Conservation (phyloP, 768 basidiomycete species). For the Peribolospora baueri region DNA sequence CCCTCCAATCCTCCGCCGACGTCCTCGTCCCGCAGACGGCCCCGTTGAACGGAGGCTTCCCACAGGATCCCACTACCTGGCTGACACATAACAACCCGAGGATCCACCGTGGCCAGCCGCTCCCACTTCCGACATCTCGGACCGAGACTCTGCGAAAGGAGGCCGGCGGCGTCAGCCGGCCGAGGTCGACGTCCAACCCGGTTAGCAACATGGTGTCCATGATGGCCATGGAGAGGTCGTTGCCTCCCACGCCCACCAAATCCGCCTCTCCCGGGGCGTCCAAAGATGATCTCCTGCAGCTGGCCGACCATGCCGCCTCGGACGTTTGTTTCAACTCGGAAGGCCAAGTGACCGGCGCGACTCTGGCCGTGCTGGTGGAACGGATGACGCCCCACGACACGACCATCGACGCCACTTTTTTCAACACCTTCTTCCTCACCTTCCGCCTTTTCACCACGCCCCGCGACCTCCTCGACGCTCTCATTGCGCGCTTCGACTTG, state of each 20-base stretch:
- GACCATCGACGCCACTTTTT: slow-evolving; percentile 64
- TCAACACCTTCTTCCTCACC: slow-evolving; percentile 77
- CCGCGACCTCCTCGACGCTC: slow-evolving; percentile 41
- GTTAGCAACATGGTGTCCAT: too few species aligned
- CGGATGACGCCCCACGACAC: slow-evolving; percentile 90
- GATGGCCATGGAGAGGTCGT: too few species aligned
- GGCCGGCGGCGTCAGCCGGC: too few species aligned
- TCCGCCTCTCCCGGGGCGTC: not conserved
- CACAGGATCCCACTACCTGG: too few species aligned
- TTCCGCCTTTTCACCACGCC: slow-evolving; percentile 79
- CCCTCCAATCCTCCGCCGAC: not conserved
- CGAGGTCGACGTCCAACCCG: too few species aligned
- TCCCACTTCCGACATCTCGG: too few species aligned
- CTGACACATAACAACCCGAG: too few species aligned
- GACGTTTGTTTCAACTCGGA: slow-evolving; percentile 81
- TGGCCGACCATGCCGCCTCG: slow-evolving; percentile 47
- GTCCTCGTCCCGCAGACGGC: not conserved
- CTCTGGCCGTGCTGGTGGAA: slow-evolving; percentile 69
- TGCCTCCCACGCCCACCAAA: not conserved
- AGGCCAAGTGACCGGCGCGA: slow-evolving; percentile 72
- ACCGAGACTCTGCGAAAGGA: too few species aligned
- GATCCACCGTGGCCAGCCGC: too few species aligned
- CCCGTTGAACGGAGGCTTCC: too few species aligned
- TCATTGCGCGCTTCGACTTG: slow-evolving; percentile 65
- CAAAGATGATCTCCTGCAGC: not conserved